Evolutionary conservation across 225 moss, liverwort and hornwort species (phyloP), one percentile per base, ranked within the genome.

Genomic region (Bryum argenteum): DNA sequence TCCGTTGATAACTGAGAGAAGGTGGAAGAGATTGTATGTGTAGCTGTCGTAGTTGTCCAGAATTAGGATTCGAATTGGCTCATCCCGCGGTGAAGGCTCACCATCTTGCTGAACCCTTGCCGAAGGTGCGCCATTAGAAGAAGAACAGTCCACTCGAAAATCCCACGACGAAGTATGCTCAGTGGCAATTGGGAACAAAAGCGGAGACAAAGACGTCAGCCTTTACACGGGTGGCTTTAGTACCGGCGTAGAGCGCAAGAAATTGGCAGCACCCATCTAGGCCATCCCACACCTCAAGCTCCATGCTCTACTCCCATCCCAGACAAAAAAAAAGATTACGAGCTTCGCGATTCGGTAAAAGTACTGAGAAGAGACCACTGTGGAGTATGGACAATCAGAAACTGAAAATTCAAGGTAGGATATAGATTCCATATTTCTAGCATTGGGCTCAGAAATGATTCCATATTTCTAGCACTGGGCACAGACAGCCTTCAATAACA

Each of bases 41-140:
- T 98, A 98, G 76, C 98, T 98, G 78, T 98, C 98, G 63, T 98
- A 98, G 77, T 98, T 98, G 78, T 98, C 98, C 85, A 98, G 24
- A 43, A 98, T 92, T 16, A 98, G 67, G 43, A 92, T 98, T 71
- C 94, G 78, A 75, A 94, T 89, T 10, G 84, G 92, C 58, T 82
- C 84, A n/a, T n/a, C n/a, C 61, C 68, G 71, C 11, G 38, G 11
- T 9, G 38, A n/a, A 52, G 69, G 21, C 11, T 58, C 39, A 19
- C 56, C 43, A n/a, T 64, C 60, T 23, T 43, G 19, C 19, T n/a
- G 69, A n/a, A 44, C 69, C 63, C 50, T 71, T 37, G 39, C 47
- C 37, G 56, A 73, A n/a, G n/a, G n/a, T n/a, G n/a, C n/a, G 38
- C 79, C 73, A 23, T 62, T 70, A 28, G 61, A 70, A 75, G 43